Conservation (phyloP, 805 yeast genomes). For the Crinitomyces ghanaensis region DNA sequence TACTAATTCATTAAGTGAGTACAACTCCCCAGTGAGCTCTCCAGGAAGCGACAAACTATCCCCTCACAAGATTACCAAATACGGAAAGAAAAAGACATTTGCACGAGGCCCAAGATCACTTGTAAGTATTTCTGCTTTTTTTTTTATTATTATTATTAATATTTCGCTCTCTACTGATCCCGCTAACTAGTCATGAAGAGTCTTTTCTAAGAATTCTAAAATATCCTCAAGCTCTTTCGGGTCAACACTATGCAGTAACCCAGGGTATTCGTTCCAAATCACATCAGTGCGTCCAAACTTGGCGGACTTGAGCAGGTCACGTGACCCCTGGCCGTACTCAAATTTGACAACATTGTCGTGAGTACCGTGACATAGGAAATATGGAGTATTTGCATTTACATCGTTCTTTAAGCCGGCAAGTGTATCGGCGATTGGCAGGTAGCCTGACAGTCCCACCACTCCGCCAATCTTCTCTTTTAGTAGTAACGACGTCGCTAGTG, state of each 20-base stretch:
- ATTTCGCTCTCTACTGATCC: too few relatives aligned
- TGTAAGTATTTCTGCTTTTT: too few relatives aligned
- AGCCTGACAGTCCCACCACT: slow-evolving; percentile 66
- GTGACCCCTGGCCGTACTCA: slow-evolving; percentile 31
- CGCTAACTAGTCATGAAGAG: slow-evolving; percentile 21
- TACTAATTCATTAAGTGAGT: too few relatives aligned
- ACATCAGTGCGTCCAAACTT: slow-evolving; percentile 36
- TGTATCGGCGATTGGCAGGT: slow-evolving; percentile 31
- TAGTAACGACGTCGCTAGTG: slow-evolving; percentile 18
- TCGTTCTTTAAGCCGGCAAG: slow-evolving; percentile 14
- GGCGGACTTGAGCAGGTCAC: slow-evolving; percentile 33
- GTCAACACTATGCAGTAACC: slow-evolving; percentile 56
- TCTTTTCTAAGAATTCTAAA: slow-evolving; percentile 33
- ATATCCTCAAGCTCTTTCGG: slow-evolving; percentile 57
- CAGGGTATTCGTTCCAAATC: slow-evolving; percentile 46
- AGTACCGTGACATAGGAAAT: slow-evolving; percentile 84
- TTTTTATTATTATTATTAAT: too few relatives aligned
- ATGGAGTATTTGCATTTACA: slow-evolving; percentile 54
- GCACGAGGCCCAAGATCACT: too few relatives aligned
- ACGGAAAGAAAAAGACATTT: too few relatives aligned
- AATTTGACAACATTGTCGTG: slow-evolving; percentile 53
- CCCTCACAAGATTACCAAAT: too few relatives aligned
- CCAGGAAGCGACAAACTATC: too few relatives aligned
- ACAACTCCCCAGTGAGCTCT: slow-evolving; percentile 9
- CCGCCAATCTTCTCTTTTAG: slow-evolving; percentile 57